Conservation (phyloP, 2,329 filamentous ascomycete species). For the Cadophora malorum region DNA sequence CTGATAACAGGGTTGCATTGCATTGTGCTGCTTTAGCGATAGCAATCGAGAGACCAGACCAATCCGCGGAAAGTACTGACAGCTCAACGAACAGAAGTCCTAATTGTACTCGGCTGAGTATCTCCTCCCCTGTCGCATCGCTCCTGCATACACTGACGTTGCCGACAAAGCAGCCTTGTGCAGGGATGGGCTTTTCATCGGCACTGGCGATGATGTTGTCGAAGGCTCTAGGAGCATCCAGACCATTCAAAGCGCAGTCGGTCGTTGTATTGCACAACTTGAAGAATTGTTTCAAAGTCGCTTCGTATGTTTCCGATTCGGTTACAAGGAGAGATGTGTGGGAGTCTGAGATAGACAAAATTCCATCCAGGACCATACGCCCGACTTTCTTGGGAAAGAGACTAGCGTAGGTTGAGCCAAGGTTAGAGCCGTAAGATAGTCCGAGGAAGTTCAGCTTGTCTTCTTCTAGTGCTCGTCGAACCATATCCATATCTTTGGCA, state of each 20-base stretch:
- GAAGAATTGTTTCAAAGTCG: conserved; percentile 48
- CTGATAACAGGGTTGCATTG: conserved; percentile 8
- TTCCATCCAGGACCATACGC: conserved; percentile 53
- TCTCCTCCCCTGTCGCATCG: conserved; percentile 7
- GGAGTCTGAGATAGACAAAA: conserved; percentile 50
- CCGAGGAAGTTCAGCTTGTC: conserved; percentile 51
- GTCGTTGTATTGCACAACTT: conserved; percentile 45
- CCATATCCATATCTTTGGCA: conserved; percentile 44
- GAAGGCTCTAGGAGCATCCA: conserved; percentile 42
- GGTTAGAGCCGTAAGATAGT: conserved; percentile 53
- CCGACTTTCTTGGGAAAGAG: conserved; percentile 52
- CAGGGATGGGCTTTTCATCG: conserved; percentile 46
- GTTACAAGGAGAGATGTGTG: conserved; percentile 47
- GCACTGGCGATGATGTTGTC: conserved; percentile 44
- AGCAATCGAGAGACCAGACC: background rate
- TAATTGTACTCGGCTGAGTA: background rate
- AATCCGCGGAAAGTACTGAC: background rate
- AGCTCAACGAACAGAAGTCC: background rate
- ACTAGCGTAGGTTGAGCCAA: conserved; percentile 52
- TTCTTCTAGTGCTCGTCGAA: conserved; percentile 46
- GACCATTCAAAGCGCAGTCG: conserved; percentile 44
- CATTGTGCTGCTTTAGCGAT: conserved; percentile 2
- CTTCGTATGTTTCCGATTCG: conserved; percentile 48
- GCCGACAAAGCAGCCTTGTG: conserved; percentile 43
- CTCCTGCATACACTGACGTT: background rate